Conservation (phyloP, 2,329 filamentous ascomycete species). For the Xylariaceae sp. region DNA sequence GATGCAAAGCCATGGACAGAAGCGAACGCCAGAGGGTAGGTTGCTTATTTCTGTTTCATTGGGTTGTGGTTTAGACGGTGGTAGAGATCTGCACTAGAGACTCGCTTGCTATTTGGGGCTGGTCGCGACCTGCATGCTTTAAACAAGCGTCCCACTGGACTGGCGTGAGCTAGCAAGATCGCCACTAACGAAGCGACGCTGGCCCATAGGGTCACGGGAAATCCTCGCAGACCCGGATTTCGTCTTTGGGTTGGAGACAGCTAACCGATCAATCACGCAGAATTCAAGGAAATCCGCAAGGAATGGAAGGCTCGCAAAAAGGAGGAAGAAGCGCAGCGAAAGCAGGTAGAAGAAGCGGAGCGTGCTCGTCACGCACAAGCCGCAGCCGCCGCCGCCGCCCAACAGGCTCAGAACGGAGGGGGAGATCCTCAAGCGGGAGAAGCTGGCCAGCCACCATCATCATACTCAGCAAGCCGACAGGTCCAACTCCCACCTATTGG, state of each 20-base stretch:
- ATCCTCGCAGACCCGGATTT: no score
- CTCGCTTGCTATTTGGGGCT: slow-evolving; percentile 2
- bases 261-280: slow-evolving; percentile 40
- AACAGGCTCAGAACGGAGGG: slow-evolving; percentile 47
- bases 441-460: slow-evolving; percentile 51
- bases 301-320: slow-evolving; percentile 99
- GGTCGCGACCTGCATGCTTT: slow-evolving; percentile 1
- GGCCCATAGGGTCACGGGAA: background rate
- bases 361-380: slow-evolving; percentile 54
- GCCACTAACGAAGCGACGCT: background rate
- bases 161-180: background rate
- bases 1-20: slow-evolving; percentile 94
- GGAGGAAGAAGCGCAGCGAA: slow-evolving; percentile 88
- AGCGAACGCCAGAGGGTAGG: slow-evolving; percentile 96
- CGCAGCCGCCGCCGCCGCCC: slow-evolving; percentile 45
- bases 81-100: slow-evolving; percentile 3
- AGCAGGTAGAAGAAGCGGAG: slow-evolving; percentile 81
- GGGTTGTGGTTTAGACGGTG: background rate
- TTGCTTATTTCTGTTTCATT: slow-evolving; percentile 1
- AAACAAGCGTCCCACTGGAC: background rate
- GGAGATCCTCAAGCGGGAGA: slow-evolving; percentile 45
- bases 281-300: slow-evolving; percentile 98
- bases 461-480: slow-evolving; percentile 52
- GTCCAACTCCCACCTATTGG: slow-evolving; percentile 72
- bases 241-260: no score